These are phyloP conservation scores for Candida glaebosa DNA, from an alignment of 805 yeast species.

Conservation along the genomic window DNA sequence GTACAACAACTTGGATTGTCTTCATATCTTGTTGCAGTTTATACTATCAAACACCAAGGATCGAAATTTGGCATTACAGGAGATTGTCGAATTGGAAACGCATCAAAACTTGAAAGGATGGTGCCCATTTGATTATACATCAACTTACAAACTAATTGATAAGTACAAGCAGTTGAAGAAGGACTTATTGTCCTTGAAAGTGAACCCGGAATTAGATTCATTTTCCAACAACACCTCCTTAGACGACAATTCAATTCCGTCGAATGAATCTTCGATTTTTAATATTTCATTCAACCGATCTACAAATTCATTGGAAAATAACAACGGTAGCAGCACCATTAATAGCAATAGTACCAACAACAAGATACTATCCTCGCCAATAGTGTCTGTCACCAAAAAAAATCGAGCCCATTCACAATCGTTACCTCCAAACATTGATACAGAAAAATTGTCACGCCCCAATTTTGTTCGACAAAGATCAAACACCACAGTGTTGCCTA, in stretches of 20 bases:
- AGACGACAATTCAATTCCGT: conserved; percentile 5
- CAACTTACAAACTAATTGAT: conserved; percentile 24
- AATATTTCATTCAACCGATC: conserved; percentile 6
- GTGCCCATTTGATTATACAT: conserved; percentile 30
- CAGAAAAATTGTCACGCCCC: conserved; percentile 8
- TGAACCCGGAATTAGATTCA: conserved; percentile 8
- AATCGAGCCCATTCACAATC: conserved; percentile 33
- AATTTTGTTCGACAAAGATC: conserved; percentile 17
- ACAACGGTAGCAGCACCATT: background rate
- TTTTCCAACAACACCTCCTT: conserved; percentile 8
- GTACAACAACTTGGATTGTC: conserved; percentile 30
- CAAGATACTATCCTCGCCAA: conserved; percentile 28
- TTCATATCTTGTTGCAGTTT: conserved; percentile 21
- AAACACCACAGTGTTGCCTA: conserved; percentile 18
- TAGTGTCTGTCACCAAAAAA: conserved; percentile 22
- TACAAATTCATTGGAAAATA: conserved; percentile 14
- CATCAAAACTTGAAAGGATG: conserved; percentile 29
- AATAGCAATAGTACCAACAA: conserved; percentile 5
- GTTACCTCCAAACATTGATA: conserved; percentile 17
- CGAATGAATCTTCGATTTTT: conserved; percentile 3
- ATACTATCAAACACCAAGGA: conserved; percentile 11
- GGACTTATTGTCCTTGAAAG: conserved; percentile 14
- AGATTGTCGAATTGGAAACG: conserved; percentile 19
- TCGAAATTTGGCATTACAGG: conserved; percentile 10
- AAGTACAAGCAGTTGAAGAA: conserved; percentile 22